phyloP scores from a whole-genome alignment of 2,329 filamentous ascomycete genomes.

The Pseudopyricularia cyperi region DNA sequence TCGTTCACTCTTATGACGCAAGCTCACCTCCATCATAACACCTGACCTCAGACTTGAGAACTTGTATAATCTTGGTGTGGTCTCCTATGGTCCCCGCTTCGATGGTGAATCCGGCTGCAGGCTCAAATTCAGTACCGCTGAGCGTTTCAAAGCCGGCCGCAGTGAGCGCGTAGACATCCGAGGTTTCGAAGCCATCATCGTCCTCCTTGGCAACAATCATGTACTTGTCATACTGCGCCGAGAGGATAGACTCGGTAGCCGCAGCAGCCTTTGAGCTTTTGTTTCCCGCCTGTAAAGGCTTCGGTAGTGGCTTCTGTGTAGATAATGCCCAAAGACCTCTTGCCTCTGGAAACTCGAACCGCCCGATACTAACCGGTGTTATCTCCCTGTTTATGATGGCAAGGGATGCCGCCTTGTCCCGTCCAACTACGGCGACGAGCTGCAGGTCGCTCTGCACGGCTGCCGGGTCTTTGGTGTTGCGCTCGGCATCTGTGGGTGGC shows the following conservation, averaged over 20 bases:
- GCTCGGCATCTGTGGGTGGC: slow-evolving; percentile 28
- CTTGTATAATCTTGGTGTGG: slow-evolving; percentile 72
- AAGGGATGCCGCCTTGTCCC: slow-evolving; percentile 54
- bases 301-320: slow-evolving; percentile 53
- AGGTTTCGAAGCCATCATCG: slow-evolving; percentile 58
- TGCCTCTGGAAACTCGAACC: slow-evolving; percentile 60
- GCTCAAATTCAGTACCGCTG: slow-evolving; percentile 80
- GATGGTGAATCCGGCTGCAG: slow-evolving; percentile 73
- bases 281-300: slow-evolving; percentile 37
- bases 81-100: slow-evolving; percentile 75
- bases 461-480: slow-evolving; percentile 20
- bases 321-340: slow-evolving; percentile 71
- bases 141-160: slow-evolving; percentile 61
- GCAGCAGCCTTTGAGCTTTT: slow-evolving; percentile 18
- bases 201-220: slow-evolving; percentile 70
- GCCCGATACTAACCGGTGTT: slow-evolving; percentile 56
- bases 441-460: slow-evolving; percentile 44
- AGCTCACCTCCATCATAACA: slow-evolving; percentile 76
- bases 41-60: slow-evolving; percentile 73
- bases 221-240: slow-evolving; percentile 60
- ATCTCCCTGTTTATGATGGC: slow-evolving; percentile 68
- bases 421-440: slow-evolving; percentile 48
- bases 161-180: slow-evolving; percentile 66
- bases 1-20: neutral
- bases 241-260: slow-evolving; percentile 40